phyloP scores from a whole-genome alignment of 441 rosid genomes.

The Euphorbia celastroides region DNA sequence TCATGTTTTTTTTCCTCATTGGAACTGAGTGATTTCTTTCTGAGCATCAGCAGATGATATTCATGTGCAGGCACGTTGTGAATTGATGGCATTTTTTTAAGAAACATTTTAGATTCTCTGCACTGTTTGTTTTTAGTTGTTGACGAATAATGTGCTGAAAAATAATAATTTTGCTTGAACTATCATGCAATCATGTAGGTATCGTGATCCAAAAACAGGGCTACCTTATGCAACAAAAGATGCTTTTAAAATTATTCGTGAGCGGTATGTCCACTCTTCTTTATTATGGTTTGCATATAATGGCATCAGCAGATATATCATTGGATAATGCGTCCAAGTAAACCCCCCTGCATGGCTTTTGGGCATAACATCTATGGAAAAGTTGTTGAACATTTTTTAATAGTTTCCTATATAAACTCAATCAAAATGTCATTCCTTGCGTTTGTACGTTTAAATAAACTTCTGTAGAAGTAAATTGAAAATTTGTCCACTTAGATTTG shows the following conservation, averaged over 20 bases:
- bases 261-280: constrained; percentile 42
- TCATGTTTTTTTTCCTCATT: not conserved
- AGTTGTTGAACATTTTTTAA: too few relatives aligned
- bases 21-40: not conserved
- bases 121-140: too few relatives aligned
- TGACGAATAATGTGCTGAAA: not conserved
- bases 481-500: not conserved
- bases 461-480: not conserved
- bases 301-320: not conserved
- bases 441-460: not conserved
- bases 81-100: not conserved
- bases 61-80: not conserved
- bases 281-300: not conserved
- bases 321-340: not conserved
- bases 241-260: constrained; percentile 78
- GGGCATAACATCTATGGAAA: too few relatives aligned
- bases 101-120: too few relatives aligned
- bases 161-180: constrained; percentile 7
- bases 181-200: constrained; percentile 39
- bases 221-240: constrained; percentile 83
- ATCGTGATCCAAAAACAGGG: constrained; percentile 91
- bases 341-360: too few relatives aligned
- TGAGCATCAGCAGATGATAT: not conserved
- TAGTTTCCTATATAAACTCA: too few relatives aligned
- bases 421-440: not conserved